These are phyloP conservation scores for Arctium lappa DNA, from an alignment of 129 eudicot genomes.

Conservation along the genomic window DNA sequence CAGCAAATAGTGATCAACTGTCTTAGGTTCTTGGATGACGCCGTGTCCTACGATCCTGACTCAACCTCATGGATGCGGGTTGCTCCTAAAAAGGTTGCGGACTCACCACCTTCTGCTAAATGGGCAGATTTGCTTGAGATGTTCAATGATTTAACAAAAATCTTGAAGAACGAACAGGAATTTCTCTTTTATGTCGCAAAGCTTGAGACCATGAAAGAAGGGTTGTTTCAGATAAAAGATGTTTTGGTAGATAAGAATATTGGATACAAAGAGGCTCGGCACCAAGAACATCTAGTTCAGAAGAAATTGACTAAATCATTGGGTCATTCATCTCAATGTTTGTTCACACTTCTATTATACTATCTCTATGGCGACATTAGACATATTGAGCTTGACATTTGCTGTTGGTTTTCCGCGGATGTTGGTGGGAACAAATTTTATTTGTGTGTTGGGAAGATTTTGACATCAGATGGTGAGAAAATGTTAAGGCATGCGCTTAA, in stretches of 20 bases:
- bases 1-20: constrained; percentile 64
- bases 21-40: constrained; percentile 55
- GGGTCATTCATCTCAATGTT: constrained; percentile 81
- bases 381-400: constrained; percentile 67
- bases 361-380: constrained; percentile 57
- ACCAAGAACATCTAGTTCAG: constrained; percentile 61
- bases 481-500: constrained; percentile 55
- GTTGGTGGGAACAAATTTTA: constrained; percentile 33
- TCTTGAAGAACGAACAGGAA: constrained; percentile 54
- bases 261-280: constrained; percentile 54
- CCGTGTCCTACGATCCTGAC: constrained; percentile 46
- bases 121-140: constrained; percentile 88
- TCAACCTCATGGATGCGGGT: constrained; percentile 88
- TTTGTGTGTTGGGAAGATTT: constrained; percentile 63
- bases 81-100: constrained; percentile 39
- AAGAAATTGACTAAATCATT: constrained; percentile 66
- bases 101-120: constrained; percentile 39
- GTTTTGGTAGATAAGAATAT: constrained; percentile 72
- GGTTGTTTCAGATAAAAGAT: constrained; percentile 76
- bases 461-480: constrained; percentile 63
- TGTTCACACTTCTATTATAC: constrained; percentile 71
- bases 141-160: constrained; percentile 57
- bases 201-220: constrained; percentile 91
- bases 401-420: constrained; percentile 47
- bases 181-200: constrained; percentile 46